A percentile compares a stretch with the other conserved stretches of the same genome.
These are phyloP conservation scores for Xylaria bambusicola DNA, from an alignment of 495 filamentous ascomycete genomes.

Conservation along the genomic window DNA sequence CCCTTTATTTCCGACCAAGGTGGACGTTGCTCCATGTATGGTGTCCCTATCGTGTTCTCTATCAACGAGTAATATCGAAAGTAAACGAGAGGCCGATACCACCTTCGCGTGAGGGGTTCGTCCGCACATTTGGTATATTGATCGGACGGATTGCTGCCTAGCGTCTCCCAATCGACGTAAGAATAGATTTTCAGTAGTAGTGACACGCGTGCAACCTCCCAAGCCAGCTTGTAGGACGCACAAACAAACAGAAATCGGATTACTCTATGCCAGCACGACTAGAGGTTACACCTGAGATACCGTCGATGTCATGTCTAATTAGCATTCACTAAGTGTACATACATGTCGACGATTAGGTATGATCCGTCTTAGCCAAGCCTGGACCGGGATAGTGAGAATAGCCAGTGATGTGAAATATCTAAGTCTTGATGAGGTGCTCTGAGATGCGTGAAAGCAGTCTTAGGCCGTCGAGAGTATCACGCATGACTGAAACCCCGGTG, in stretches of 20 bases:
- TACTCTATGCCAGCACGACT: neutral
- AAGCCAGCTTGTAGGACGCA: neutral
- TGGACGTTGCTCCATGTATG: neutral
- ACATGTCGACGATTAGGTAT: conserved; percentile 4
- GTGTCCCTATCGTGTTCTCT: neutral
- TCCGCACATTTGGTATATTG: neutral
- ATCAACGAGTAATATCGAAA: conserved; percentile 3
- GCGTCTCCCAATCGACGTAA: conserved; percentile 6
- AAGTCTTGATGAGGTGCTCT: neutral
- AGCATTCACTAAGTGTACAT: neutral
- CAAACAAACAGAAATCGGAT: conserved; percentile 6
- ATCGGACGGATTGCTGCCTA: conserved; percentile 12
- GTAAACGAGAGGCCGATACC: neutral
- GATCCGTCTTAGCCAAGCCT: neutral
- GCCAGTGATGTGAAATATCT: neutral
- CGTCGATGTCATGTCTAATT: neutral
- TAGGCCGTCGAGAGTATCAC: neutral
- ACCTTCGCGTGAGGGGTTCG: conserved; percentile 10
- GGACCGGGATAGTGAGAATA: neutral
- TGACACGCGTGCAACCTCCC: conserved; percentile 3
- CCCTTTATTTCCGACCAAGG: neutral
- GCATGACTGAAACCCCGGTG: neutral
- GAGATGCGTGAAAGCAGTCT: conserved; percentile 7
- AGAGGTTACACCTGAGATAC: conserved; percentile 5
- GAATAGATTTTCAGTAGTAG: neutral